Evolutionary conservation across 169 alveolate species (phyloP).

Genomic region (Toxoplasma gondii): DNA sequence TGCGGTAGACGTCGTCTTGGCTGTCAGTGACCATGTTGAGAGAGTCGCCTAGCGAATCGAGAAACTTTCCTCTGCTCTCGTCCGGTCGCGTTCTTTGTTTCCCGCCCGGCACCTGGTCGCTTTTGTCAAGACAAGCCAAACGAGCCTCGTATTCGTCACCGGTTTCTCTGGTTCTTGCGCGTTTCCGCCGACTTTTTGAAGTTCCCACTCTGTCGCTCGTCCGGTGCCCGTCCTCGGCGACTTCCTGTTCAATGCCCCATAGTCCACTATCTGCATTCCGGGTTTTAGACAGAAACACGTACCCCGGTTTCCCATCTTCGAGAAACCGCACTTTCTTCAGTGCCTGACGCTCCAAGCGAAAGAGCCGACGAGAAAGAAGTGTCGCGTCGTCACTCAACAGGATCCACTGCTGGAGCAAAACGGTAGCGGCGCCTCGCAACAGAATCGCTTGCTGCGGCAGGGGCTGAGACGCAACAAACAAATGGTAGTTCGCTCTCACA

Average conservation of each 20-base stretch:
- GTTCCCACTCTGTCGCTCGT: background rate
- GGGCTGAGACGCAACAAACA: background rate
- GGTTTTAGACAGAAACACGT: background rate
- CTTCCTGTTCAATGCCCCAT: background rate
- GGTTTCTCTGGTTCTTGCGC: background rate
- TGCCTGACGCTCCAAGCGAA: constrained; percentile 36
- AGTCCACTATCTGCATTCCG: background rate
- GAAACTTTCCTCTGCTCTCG: background rate
- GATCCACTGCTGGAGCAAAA: constrained; percentile 58
- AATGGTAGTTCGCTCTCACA: background rate
- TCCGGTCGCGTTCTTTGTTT: background rate
- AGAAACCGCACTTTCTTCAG: background rate
- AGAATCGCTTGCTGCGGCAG: constrained; percentile 61
- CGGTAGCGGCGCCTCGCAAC: constrained; percentile 52
- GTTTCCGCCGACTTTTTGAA: background rate
- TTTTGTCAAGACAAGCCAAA: background rate
- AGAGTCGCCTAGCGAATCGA: background rate
- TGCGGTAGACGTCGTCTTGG: background rate
- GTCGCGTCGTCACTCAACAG: constrained; percentile 43
- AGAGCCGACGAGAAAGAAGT: constrained; percentile 45
- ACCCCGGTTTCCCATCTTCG: background rate
- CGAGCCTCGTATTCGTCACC: background rate
- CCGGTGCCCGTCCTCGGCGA: background rate
- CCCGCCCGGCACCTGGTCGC: background rate
- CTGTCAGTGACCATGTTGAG: background rate